phyloP scores from a whole-genome alignment of 805 yeast species.

The Wickerhamiella occidentalis region DNA sequence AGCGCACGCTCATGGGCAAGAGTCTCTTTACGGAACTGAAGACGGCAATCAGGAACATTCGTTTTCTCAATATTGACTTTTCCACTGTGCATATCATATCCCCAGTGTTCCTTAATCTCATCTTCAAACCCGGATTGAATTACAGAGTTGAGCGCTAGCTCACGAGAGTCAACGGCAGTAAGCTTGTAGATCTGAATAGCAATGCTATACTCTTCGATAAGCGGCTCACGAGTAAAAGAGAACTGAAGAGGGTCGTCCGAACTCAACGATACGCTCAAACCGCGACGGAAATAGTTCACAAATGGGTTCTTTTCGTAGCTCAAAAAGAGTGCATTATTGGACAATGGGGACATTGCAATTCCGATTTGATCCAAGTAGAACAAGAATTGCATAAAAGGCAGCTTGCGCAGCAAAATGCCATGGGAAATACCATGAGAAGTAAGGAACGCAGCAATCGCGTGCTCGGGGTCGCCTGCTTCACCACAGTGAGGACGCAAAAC shows the following conservation, averaged over 20 bases:
- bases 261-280: conserved; percentile 84
- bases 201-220: conserved; percentile 94
- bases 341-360: conserved; percentile 95
- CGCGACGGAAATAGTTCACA: conserved; percentile 79
- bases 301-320: conserved; percentile 97
- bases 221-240: conserved; percentile 91
- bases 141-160: conserved; percentile 86
- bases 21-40: conserved; percentile 75
- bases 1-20: conserved; percentile 50
- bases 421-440: conserved; percentile 90
- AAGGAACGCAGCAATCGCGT: conserved; percentile 76
- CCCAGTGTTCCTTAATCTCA: conserved; percentile 85
- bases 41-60: conserved; percentile 84
- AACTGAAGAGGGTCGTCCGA: conserved; percentile 98
- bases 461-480: conserved; percentile 99
- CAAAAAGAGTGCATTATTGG: conserved; percentile 89
- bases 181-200: conserved; percentile 96
- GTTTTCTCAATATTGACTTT: conserved; percentile 79
- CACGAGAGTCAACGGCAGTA: conserved; percentile 94
- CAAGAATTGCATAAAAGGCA: conserved; percentile 89
- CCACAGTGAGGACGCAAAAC: conserved; percentile 98
- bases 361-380: conserved; percentile 92
- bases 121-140: conserved; percentile 90
- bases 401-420: conserved; percentile 83
- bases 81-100: conserved; percentile 45